Evolutionary conservation across 1,139 yeast species (phyloP).

Genomic region (Suhomyces taliae): DNA sequence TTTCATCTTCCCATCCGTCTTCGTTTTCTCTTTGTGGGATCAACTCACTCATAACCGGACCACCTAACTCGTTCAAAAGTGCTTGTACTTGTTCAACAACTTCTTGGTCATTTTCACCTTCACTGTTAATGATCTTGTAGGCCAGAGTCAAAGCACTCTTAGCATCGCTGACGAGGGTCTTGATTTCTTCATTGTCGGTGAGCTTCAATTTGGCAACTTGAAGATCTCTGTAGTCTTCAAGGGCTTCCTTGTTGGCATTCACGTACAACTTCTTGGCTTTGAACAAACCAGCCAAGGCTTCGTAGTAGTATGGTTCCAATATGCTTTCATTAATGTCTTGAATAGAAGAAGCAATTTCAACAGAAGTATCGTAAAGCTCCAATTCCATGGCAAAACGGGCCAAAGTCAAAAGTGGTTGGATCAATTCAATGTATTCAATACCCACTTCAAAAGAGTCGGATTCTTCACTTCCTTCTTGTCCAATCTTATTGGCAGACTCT

Average conservation of each 20-base stretch:
- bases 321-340: conserved; percentile 82
- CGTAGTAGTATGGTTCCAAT: conserved; percentile 76
- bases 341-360: conserved; percentile 57
- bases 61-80: conserved; percentile 58
- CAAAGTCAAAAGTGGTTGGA: conserved; percentile 68
- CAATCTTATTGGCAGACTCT: conserved; percentile 33
- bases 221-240: conserved; percentile 52
- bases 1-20: conserved; percentile 49
- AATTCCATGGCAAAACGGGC: conserved; percentile 76
- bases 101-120: conserved; percentile 53
- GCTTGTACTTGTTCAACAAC: conserved; percentile 51
- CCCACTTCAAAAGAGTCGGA: conserved; percentile 34
- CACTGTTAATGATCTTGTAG: conserved; percentile 46
- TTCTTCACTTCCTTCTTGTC: conserved; percentile 19
- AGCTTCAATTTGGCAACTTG: conserved; percentile 27
- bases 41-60: conserved; percentile 51
- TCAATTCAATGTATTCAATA: conserved; percentile 59
- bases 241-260: conserved; percentile 11
- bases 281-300: conserved; percentile 72
- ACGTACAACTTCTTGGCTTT: conserved; percentile 46
- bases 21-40: conserved; percentile 46
- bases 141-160: conserved; percentile 58
- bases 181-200: conserved; percentile 29
- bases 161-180: conserved; percentile 43
- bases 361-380: conserved; percentile 65